Evolutionary conservation across 176 grass and related monocot genomes (phyloP).

Genomic region (Raddia distichophylla): DNA sequence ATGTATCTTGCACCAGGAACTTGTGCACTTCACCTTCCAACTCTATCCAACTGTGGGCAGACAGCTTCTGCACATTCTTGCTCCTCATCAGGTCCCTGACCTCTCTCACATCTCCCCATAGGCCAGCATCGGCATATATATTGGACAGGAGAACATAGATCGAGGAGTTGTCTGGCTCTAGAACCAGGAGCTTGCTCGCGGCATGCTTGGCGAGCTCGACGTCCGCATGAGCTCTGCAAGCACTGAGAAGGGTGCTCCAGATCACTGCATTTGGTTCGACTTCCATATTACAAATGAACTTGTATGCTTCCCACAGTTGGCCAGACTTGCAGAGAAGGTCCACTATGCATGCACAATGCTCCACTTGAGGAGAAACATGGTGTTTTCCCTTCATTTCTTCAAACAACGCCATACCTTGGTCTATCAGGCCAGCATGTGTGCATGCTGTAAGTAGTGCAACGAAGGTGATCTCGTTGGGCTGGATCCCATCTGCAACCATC

Average conservation of each 20-base stretch:
- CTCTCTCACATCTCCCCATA: constrained; percentile 63
- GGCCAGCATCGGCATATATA: constrained; percentile 63
- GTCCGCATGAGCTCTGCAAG: constrained; percentile 61
- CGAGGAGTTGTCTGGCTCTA: constrained; percentile 71
- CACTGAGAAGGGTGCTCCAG: constrained; percentile 75
- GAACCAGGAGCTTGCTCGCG: constrained; percentile 46
- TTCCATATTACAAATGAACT: constrained; percentile 76
- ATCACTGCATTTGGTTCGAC: constrained; percentile 69
- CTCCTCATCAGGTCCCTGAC: constrained; percentile 74
- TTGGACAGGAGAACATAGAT: constrained; percentile 80
- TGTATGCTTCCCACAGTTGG: constrained; percentile 62
- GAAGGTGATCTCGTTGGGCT: constrained; percentile 75
- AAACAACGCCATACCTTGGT: constrained; percentile 62
- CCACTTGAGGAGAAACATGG: constrained; percentile 60
- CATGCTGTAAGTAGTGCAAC: constrained; percentile 70
- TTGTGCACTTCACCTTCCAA: constrained; percentile 65
- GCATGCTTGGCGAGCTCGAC: constrained; percentile 69
- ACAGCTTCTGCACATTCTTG: constrained; percentile 81
- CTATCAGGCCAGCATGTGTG: constrained; percentile 74
- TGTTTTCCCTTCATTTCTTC: constrained; percentile 55
- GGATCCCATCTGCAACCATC: constrained; percentile 53
- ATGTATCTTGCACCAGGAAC: constrained; percentile 73
- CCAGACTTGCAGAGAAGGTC: constrained; percentile 83
- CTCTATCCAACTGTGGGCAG: constrained; percentile 89
- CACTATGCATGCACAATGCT: constrained; percentile 78